Evolutionary conservation across 495 filamentous ascomycete genomes (phyloP).

Genomic region (Penicillium lividum): DNA sequence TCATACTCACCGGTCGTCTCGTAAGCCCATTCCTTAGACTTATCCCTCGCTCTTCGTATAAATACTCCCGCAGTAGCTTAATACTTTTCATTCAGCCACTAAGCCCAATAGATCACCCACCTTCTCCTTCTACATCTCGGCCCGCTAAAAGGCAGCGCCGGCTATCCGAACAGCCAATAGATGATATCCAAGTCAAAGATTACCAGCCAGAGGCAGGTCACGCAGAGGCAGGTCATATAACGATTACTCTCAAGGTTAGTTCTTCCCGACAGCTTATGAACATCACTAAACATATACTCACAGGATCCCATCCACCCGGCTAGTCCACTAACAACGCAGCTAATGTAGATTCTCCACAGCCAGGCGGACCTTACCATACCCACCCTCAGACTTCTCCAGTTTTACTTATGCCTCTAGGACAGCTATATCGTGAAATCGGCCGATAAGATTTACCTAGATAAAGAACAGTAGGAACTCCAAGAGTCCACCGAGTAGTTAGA

Average conservation of each 20-base stretch:
- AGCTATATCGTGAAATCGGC: constrained; percentile 3
- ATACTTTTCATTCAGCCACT: background rate
- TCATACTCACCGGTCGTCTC: background rate
- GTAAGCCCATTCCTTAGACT: background rate
- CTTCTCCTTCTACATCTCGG: background rate
- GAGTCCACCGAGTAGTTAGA: constrained; percentile 2
- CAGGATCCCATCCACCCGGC: background rate
- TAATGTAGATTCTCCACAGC: background rate
- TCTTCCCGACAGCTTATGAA: background rate
- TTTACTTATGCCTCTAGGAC: constrained; percentile 3
- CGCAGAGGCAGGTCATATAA: background rate
- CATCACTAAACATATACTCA: background rate
- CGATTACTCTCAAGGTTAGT: background rate
- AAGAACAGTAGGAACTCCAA: constrained; percentile 2
- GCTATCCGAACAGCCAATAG: background rate
- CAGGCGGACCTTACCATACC: background rate
- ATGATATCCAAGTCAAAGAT: background rate
- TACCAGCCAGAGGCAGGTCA: background rate
- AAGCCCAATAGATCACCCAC: background rate
- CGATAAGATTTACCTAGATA: constrained; percentile 1
- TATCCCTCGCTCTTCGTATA: background rate
- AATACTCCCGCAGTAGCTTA: background rate
- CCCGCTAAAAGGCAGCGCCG: background rate
- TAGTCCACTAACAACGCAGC: constrained; percentile 1
- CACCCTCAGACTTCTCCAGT: background rate